Evolutionary conservation across 495 filamentous ascomycete species (phyloP).

Genomic region (Talaromyces proteolyticus): DNA sequence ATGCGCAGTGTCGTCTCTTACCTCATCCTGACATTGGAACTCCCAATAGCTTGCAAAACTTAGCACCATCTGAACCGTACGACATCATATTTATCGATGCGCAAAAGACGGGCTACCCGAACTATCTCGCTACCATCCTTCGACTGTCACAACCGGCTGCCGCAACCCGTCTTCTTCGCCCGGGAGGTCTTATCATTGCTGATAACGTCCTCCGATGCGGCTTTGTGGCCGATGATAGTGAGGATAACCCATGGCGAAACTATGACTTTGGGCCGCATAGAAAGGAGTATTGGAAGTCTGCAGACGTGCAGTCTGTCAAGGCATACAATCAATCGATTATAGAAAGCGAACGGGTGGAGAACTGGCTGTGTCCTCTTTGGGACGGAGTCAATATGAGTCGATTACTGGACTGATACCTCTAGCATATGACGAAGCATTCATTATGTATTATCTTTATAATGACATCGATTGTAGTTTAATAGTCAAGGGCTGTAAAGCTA

Average conservation of each 20-base stretch:
- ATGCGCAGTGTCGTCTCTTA: too few species aligned
- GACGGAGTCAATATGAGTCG: neutral
- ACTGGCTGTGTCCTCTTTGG: neutral
- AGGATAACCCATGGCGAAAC: conserved; percentile 19
- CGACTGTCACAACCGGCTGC: conserved; percentile 17
- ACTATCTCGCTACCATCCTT: conserved; percentile 19
- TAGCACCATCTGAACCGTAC: conserved; percentile 15
- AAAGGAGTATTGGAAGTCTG: neutral
- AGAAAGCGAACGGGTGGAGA: neutral
- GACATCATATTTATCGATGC: conserved; percentile 35
- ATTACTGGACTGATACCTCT: neutral
- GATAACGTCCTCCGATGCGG: conserved; percentile 30
- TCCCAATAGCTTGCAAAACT: too few species aligned
- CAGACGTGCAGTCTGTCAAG: neutral
- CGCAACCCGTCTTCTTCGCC: conserved; percentile 19
- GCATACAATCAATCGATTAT: neutral
- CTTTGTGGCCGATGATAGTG: conserved; percentile 21
- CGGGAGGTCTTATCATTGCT: conserved; percentile 26
- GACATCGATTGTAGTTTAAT: too few species aligned
- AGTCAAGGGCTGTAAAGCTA: too few species aligned
- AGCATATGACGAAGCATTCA: too few species aligned
- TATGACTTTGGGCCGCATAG: neutral
- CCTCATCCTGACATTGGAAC: too few species aligned
- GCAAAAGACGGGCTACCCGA: conserved; percentile 27
- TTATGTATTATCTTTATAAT: too few species aligned